Evolutionary conservation across 441 rosid species (phyloP).

Genomic region (Populus hybrid): DNA sequence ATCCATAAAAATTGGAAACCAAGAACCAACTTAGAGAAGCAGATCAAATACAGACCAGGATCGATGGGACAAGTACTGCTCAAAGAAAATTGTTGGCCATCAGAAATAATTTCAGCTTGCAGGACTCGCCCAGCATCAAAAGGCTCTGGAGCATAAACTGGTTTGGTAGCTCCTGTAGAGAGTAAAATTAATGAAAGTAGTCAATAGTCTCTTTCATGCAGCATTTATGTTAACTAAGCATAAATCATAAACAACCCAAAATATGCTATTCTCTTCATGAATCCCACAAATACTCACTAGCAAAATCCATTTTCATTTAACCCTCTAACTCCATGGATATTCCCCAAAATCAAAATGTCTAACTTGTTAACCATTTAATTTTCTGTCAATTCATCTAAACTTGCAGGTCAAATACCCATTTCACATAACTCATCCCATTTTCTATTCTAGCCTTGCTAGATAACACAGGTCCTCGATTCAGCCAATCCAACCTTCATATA

Average conservation of each 20-base stretch:
- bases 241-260: background rate
- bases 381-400: background rate
- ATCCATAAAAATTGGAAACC: background rate
- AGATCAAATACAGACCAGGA: slow-evolving; percentile 54
- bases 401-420: background rate
- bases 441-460: background rate
- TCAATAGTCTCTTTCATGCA: background rate
- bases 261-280: background rate
- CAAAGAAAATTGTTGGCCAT: slow-evolving; percentile 51
- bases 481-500: background rate
- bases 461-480: background rate
- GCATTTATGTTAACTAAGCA: background rate
- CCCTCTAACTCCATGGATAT: background rate
- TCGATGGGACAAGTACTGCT: slow-evolving; percentile 75
- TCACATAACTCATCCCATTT: background rate
- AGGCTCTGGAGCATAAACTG: slow-evolving; percentile 94
- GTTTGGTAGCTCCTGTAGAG: slow-evolving; percentile 78
- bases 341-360: background rate
- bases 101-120: slow-evolving; percentile 60
- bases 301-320: background rate
- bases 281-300: background rate
- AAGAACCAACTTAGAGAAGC: slow-evolving; percentile 10
- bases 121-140: slow-evolving; percentile 74
- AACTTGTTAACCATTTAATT: background rate
- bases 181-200: slow-evolving; percentile 15